These are phyloP conservation scores for Breynia disticha DNA, from an alignment of 441 rosid species.

Conservation along the genomic window DNA sequence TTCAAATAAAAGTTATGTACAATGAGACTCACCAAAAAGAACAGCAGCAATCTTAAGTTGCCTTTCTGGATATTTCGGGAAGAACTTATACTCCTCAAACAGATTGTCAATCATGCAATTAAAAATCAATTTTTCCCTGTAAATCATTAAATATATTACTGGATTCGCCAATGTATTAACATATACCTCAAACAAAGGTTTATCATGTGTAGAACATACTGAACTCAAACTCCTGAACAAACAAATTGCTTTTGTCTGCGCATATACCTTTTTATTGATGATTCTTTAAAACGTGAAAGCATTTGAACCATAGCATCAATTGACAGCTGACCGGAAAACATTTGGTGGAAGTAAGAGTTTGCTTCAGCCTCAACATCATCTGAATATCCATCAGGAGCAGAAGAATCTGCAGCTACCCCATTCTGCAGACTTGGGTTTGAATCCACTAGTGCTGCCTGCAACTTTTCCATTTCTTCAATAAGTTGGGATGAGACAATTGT, in stretches of 20 bases:
- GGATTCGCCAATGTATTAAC: neutral
- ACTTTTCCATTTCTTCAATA: constrained; percentile 66
- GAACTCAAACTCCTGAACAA: neutral
- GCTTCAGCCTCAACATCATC: constrained; percentile 92
- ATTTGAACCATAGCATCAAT: constrained; percentile 92
- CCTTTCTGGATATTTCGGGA: constrained; percentile 94
- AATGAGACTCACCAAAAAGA: constrained; percentile 71
- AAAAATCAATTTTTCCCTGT: constrained; percentile 87
- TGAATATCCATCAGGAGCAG: constrained; percentile 61
- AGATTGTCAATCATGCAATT: constrained; percentile 96
- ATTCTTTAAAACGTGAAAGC: constrained; percentile 92
- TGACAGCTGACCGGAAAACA: constrained; percentile 79
- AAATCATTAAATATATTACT: constrained; percentile 8
- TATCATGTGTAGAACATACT: neutral
- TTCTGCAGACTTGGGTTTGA: constrained; percentile 61
- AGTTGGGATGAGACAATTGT: constrained; percentile 43
- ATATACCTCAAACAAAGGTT: neutral
- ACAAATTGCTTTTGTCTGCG: neutral
- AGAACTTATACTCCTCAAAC: constrained; percentile 92
- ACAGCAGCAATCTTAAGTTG: constrained; percentile 91
- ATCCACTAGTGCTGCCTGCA: constrained; percentile 41
- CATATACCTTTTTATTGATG: constrained; percentile 60
- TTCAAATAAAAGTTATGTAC: constrained; percentile 3
- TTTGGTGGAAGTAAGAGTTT: constrained; percentile 88
- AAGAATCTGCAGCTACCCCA: constrained; percentile 59